Evolutionary conservation across 2,329 filamentous ascomycete genomes (phyloP).

Genomic region (Ceratocystis alfenasii): DNA sequence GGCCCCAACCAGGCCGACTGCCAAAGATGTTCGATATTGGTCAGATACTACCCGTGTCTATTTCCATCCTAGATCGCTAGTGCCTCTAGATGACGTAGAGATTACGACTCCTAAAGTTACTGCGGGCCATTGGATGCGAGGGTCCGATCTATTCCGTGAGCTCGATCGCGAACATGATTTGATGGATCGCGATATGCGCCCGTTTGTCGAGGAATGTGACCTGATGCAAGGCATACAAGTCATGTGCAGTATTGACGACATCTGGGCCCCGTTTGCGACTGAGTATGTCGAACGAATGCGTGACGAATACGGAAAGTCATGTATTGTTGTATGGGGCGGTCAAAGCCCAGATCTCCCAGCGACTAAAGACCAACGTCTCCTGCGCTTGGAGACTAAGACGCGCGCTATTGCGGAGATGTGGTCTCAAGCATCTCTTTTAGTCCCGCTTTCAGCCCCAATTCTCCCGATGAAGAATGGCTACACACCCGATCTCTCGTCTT

Average conservation of each 20-base stretch:
- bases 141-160: slow-evolving; percentile 60
- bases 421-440: slow-evolving; percentile 60
- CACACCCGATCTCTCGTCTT: slow-evolving; percentile 47
- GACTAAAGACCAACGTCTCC: slow-evolving; percentile 28
- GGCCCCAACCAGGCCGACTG: slow-evolving; percentile 50
- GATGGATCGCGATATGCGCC: slow-evolving; percentile 77
- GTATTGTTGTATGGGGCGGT: slow-evolving; percentile 80
- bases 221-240: slow-evolving; percentile 79
- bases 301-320: slow-evolving; percentile 83
- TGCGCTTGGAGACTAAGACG: slow-evolving; percentile 61
- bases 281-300: slow-evolving; percentile 64
- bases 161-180: slow-evolving; percentile 74
- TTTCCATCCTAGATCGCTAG: slow-evolving; percentile 76
- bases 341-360: slow-evolving; percentile 36
- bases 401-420: slow-evolving; percentile 57
- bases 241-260: slow-evolving; percentile 59
- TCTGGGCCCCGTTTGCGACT: slow-evolving; percentile 67
- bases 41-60: slow-evolving; percentile 90
- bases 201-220: slow-evolving; percentile 87
- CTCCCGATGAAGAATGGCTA: slow-evolving; percentile 37
- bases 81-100: slow-evolving; percentile 81
- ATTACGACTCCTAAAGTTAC: slow-evolving; percentile 38
- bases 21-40: slow-evolving; percentile 79
- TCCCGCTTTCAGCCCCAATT: slow-evolving; percentile 57
- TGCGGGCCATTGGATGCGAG: slow-evolving; percentile 68